Base-by-base conservation (phyloP, 1,284 basidiomycete species). In the Laetiporus sulphureus region DNA sequence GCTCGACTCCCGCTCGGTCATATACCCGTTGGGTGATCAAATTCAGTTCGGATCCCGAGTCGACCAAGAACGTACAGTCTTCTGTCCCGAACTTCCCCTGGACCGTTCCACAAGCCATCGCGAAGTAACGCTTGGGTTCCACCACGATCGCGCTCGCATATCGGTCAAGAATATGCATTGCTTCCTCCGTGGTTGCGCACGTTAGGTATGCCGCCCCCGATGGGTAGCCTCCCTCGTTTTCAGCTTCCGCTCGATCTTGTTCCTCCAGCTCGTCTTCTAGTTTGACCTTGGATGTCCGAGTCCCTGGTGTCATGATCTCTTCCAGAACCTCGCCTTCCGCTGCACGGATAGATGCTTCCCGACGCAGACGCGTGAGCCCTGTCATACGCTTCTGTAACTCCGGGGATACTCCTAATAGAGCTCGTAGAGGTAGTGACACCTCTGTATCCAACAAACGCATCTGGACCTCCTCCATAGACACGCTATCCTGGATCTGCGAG, bases 361-460 rank as follows among this genome's bases (percentile, higher is more conserved):
- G 25, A 27, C 25, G 25, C 8, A 36, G 42, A 21, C 39, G 37
- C 8, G 32, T 35, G 10, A 46, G 16, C 11, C 12, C 16, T 11
- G 27, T 3, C 4, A 46, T 25, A 16, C 36, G 41, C 32, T 38
- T 38, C 31, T 46, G 45, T 13, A 46, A 27, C 3, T 45, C 44
- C 5, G 44, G 44, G 5, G 44, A 45, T 18, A 36, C 13, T 6
- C 19, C 44, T 5, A 46, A 21, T 4, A 46, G 12, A n/a, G 41
- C 40, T 18, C 29, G 20, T 12, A 46, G 21, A 3, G 44, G 32
- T 5, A 46, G 6, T 2, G 44, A 38, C 12, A 42, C 21, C 25
- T 27, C 8, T 27, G 25, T 27, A 7, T 27, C 25, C 25, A 27
- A 13, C 7, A 27, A 8, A 7, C 13, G 25, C 13, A 8, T 7